These are phyloP conservation scores for Camellia oleifera DNA, from an alignment of 179 eudicot species.

Conservation along the genomic window DNA sequence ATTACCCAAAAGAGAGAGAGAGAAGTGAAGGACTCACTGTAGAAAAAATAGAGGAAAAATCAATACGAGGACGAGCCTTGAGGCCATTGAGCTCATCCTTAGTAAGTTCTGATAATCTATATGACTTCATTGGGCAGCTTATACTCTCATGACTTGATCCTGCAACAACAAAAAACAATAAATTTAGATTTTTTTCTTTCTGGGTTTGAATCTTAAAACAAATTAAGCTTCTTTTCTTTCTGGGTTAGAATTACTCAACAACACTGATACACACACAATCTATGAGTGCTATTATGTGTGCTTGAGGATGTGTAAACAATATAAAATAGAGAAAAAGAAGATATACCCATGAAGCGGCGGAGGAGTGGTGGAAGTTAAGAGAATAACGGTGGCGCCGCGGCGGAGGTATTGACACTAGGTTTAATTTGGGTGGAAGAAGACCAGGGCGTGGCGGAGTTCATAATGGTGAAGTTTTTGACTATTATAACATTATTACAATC, in stretches of 20 bases:
- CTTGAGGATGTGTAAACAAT: too few species aligned
- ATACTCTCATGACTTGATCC: slow-evolving; percentile 39
- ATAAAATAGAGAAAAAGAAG: too few species aligned
- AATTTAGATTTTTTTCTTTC: too few species aligned
- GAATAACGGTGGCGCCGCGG: too few species aligned
- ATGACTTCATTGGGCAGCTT: slow-evolving; percentile 81
- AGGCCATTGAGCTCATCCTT: slow-evolving; percentile 60
- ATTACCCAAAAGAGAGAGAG: not conserved
- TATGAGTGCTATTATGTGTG: not conserved
- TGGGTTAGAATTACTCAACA: not conserved
- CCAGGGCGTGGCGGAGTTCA: too few species aligned
- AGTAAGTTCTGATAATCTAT: slow-evolving; percentile 74
- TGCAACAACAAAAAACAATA: slow-evolving; percentile 22
- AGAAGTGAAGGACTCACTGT: not conserved
- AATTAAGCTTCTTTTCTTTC: not conserved
- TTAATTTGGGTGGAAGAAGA: too few species aligned
- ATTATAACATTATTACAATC: too few species aligned
- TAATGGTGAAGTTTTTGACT: too few species aligned
- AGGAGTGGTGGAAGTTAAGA: too few species aligned
- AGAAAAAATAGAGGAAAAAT: slow-evolving; percentile 77
- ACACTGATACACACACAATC: not conserved
- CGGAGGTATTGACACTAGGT: too few species aligned
- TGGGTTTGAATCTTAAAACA: not conserved
- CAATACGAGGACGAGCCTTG: slow-evolving; percentile 88
- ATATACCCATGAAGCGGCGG: too few species aligned